Conservation (phyloP, 345 rosid species). For the Zanthoxylum bungeanum region DNA sequence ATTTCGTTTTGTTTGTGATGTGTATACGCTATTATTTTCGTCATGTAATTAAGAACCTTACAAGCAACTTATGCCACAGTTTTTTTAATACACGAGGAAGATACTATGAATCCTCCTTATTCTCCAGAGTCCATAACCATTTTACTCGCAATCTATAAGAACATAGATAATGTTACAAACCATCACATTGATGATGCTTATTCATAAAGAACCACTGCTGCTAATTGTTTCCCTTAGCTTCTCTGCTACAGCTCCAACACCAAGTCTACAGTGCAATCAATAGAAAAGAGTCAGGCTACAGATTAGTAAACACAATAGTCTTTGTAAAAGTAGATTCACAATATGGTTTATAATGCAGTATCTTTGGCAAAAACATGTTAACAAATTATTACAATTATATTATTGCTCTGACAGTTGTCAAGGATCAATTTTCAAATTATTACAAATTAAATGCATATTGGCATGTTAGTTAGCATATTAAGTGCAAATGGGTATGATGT, state of each 20-base stretch:
- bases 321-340: not conserved
- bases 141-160: constrained; percentile 31
- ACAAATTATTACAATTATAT: not conserved
- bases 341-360: not conserved
- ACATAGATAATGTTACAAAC: constrained; percentile 29
- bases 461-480: not conserved
- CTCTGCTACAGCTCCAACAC: constrained; percentile 82
- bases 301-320: not conserved
- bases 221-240: constrained; percentile 7
- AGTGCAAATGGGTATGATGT: not conserved
- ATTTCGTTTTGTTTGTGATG: not conserved
- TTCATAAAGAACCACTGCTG: constrained; percentile 2
- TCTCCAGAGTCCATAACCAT: constrained; percentile 20
- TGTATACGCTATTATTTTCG: not conserved
- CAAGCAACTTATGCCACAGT: constrained; percentile 16
- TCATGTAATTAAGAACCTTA: constrained; percentile 16
- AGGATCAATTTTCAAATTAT: not conserved
- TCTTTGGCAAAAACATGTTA: not conserved
- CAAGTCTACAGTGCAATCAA: constrained; percentile 53
- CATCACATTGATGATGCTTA: constrained; percentile 28
- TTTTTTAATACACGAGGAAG: constrained; percentile 35
- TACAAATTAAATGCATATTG: not conserved
- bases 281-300: constrained; percentile 22
- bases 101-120: constrained; percentile 24
- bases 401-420: not conserved